phyloP scores from a whole-genome alignment of 345 rosid genomes.

The Boechera retrofracta region DNA sequence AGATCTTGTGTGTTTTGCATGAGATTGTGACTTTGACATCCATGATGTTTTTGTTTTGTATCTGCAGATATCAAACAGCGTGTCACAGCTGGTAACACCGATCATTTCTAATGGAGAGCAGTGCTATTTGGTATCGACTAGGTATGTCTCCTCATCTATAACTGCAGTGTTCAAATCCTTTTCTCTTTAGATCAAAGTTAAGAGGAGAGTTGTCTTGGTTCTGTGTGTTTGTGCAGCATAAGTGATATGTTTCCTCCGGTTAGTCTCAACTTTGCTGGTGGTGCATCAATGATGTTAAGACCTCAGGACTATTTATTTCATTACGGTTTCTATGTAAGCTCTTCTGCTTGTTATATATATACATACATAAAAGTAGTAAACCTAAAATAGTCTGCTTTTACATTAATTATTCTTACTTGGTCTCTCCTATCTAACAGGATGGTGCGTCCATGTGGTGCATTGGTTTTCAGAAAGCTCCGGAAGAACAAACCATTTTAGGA shows the following conservation, averaged over 20 bases:
- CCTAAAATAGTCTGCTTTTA: slow-evolving; percentile 8
- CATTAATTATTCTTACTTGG: neutral
- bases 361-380: neutral
- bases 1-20: slow-evolving; percentile 20
- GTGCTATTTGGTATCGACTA: slow-evolving; percentile 75
- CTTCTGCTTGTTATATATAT: slow-evolving; percentile 5
- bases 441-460: slow-evolving; percentile 90
- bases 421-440: slow-evolving; percentile 53
- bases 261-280: slow-evolving; percentile 83
- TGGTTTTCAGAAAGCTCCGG: slow-evolving; percentile 70
- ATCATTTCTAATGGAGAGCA: slow-evolving; percentile 73
- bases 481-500: slow-evolving; percentile 79
- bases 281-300: slow-evolving; percentile 78
- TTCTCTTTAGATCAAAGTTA: slow-evolving; percentile 8
- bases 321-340: slow-evolving; percentile 71
- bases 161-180: slow-evolving; percentile 24
- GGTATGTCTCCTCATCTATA: slow-evolving; percentile 51
- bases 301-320: slow-evolving; percentile 90
- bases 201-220: neutral
- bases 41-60: neutral
- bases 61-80: slow-evolving; percentile 64
- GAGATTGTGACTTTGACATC: slow-evolving; percentile 15
- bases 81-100: slow-evolving; percentile 68
- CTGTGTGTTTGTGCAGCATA: slow-evolving; percentile 52
- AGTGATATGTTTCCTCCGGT: slow-evolving; percentile 74